Base-by-base conservation (phyloP, 2,329 filamentous ascomycete species). In the Fonsecaea multimorphosa region DNA sequence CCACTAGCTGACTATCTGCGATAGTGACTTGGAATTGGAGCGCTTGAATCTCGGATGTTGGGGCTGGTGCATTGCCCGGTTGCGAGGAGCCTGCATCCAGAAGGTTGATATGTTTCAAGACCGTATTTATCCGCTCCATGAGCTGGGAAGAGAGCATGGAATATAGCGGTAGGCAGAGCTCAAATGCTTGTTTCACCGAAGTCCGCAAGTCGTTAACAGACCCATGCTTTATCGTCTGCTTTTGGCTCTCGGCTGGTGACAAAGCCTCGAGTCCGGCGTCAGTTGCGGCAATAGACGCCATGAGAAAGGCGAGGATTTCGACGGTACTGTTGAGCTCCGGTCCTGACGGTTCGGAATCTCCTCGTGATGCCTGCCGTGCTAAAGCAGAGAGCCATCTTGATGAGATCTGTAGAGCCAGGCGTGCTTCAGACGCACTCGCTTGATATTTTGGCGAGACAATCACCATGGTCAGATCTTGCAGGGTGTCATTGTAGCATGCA, bases 1-100 rank as follows among this genome's bases (percentile, higher is more conserved):
- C 92, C 55, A 89, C 82, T 32, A 87, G 81, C 2, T 90, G 90
- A 9, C 93, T 79, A 57, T 96, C 91, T 29, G 85, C 80, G 9
- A 88, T 78, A 19, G 75, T 79, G 14, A 81, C 78, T 67, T 86
- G 82, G 40, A 86, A 82, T 59, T 86, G 82, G n/a, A 86, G 74
- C 19, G 79, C 77, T 34, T 70, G 70, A 36, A 72, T 72, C 14
- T 70, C 67, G 31, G 70, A 60, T 7, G 58, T 38, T 24, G 66
- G 64, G 19, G 60, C 54, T 24, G 67, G 61, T 14, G 58, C 27
- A 12, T 44, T 40, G 9, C 58, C 62, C 12, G 54, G 19, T 34
- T 68, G 59, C 6, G 62, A 36, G 2, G 38, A 31, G 3, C 29
- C 58, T 5, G 64, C 54, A 38, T 66, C 60, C 11, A 70, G 52